A percentile compares a stretch with the other conserved stretches of the same genome.
Conservation (phyloP, 2,329 filamentous ascomycete species). For the Phaeophleospora eucalypticola region DNA sequence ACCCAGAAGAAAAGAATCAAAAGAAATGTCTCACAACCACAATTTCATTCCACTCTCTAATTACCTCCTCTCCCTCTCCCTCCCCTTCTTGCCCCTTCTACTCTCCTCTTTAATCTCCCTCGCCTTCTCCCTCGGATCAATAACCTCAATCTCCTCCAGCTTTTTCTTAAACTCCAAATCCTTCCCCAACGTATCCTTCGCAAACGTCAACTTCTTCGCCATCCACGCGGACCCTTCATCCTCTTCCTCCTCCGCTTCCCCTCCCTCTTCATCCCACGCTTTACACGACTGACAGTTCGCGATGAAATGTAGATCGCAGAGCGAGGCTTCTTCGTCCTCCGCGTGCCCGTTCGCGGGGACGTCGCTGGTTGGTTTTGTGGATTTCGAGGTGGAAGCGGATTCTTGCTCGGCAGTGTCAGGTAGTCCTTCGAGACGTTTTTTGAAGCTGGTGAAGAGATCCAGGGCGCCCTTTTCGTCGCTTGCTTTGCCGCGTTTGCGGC, state of each 20-base stretch:
- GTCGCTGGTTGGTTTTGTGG: slow-evolving; percentile 1
- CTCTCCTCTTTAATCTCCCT: slow-evolving; percentile 25
- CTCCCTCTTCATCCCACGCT: slow-evolving; percentile 66
- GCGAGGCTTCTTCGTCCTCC: slow-evolving; percentile 63
- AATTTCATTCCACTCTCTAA: neutral
- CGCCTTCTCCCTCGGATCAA: slow-evolving; percentile 56
- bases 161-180: slow-evolving; percentile 85
- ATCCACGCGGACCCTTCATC: slow-evolving; percentile 69
- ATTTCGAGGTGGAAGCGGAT: slow-evolving; percentile 2
- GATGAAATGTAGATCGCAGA: slow-evolving; percentile 95
- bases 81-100: slow-evolving; percentile 22
- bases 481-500: slow-evolving; percentile 62
- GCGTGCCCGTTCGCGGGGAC: slow-evolving; percentile 19
- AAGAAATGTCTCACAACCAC: too few relatives aligned
- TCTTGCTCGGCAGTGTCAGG: slow-evolving; percentile 14
- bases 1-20: neutral
- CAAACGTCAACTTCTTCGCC: slow-evolving; percentile 78
- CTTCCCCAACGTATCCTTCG: slow-evolving; percentile 85
- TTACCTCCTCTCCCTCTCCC: slow-evolving; percentile 1
- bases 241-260: slow-evolving; percentile 45
- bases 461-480: slow-evolving; percentile 55
- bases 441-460: slow-evolving; percentile 73
- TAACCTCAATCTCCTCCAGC: slow-evolving; percentile 82
- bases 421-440: slow-evolving; percentile 62
- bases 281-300: slow-evolving; percentile 89